A percentile compares a stretch with the other conserved stretches of the same genome.
Conservation (phyloP, 352 stramenopile genomes). For the Plasmopara muralis region DNA sequence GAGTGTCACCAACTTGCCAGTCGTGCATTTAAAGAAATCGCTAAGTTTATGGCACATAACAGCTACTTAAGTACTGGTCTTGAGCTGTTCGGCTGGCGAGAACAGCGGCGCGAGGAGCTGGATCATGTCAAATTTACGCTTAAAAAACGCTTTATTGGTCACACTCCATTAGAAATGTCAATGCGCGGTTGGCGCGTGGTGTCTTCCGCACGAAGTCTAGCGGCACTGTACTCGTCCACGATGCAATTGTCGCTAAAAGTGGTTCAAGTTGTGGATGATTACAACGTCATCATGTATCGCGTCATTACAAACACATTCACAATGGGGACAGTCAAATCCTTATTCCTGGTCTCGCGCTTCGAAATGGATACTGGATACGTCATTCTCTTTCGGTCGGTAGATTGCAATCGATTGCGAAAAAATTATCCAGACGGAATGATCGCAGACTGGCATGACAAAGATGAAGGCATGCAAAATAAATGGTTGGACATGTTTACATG, state of each 20-base stretch:
- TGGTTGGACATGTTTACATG: slow-evolving; percentile 65
- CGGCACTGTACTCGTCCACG: slow-evolving; percentile 38
- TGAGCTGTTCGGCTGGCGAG: slow-evolving; percentile 47
- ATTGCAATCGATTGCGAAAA: slow-evolving; percentile 19
- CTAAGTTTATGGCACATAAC: slow-evolving; percentile 36
- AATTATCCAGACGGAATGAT: slow-evolving; percentile 1
- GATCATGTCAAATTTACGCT: slow-evolving; percentile 52
- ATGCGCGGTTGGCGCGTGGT: slow-evolving; percentile 34
- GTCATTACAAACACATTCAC: slow-evolving; percentile 27
- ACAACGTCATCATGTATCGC: slow-evolving; percentile 54
- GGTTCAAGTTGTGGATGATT: slow-evolving; percentile 45
- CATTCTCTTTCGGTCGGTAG: slow-evolving; percentile 41
- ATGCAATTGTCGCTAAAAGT: slow-evolving; percentile 38
- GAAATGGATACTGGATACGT: slow-evolving; percentile 28
- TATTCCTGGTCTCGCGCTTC: slow-evolving; percentile 44
- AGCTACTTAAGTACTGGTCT: slow-evolving; percentile 36
- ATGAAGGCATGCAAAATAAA: slow-evolving; percentile 10
- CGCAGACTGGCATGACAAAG: not conserved
- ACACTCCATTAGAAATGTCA: slow-evolving; percentile 25
- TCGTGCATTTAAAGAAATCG: slow-evolving; percentile 34
- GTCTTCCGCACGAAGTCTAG: slow-evolving; percentile 20
- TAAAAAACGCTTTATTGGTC: slow-evolving; percentile 38
- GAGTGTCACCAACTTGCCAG: slow-evolving; percentile 39
- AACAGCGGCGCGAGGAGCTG: slow-evolving; percentile 31
- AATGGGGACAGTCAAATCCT: slow-evolving; percentile 29